These are phyloP conservation scores for Chlorella variabilis DNA, from an alignment of 163 green algal genomes.

Conservation along the genomic window DNA sequence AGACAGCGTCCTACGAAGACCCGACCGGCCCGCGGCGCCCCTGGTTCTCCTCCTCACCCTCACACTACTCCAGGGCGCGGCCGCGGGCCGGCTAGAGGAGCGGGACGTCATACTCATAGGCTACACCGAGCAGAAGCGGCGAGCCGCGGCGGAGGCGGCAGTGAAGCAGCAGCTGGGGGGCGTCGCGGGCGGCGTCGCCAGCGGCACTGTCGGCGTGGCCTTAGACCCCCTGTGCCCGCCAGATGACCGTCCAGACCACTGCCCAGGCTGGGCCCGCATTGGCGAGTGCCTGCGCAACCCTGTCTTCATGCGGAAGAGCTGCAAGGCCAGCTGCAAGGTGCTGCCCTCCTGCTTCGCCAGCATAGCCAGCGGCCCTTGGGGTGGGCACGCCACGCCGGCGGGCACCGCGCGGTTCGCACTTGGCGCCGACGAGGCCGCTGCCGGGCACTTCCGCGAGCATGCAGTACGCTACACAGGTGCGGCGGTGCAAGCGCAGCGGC, in stretches of 20 bases:
- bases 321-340: slow-evolving; percentile 4
- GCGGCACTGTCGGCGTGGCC: too few relatives aligned
- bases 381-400: slow-evolving; percentile 9
- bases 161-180: too few relatives aligned
- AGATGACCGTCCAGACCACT: neutral
- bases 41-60: too few relatives aligned
- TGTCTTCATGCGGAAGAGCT: neutral
- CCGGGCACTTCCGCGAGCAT: neutral
- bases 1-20: too few relatives aligned
- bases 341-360: neutral
- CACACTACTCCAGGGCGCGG: too few relatives aligned
- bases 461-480: neutral
- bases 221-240: neutral
- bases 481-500: too few relatives aligned
- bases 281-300: slow-evolving; percentile 23
- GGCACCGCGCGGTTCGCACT: slow-evolving; percentile 13
- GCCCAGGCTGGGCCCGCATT: neutral
- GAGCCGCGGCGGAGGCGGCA: too few relatives aligned
- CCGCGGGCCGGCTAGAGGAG: too few relatives aligned
- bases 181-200: too few relatives aligned
- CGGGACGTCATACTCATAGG: too few relatives aligned
- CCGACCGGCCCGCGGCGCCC: too few relatives aligned
- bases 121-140: too few relatives aligned
- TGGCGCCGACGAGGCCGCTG: neutral
- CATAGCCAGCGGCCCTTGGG: neutral